A percentile compares a stretch with the other conserved stretches of the same genome.
phyloP scores from a whole-genome alignment of 331 rosid species.

The Rosa hybrid region DNA sequence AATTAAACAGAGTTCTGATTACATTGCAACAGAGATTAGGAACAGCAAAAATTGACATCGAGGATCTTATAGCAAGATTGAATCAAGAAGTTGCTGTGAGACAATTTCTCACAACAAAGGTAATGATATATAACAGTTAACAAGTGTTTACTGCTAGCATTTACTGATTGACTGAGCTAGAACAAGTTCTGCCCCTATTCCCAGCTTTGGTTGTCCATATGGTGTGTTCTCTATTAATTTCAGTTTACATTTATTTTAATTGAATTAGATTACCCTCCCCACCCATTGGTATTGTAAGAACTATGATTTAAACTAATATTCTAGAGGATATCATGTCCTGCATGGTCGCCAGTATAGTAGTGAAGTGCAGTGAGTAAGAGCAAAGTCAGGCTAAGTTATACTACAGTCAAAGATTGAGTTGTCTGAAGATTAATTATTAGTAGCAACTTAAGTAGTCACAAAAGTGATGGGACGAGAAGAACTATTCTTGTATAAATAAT shows the following conservation, averaged over 20 bases:
- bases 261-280: not conserved
- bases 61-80: slow-evolving; percentile 83
- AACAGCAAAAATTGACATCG: slow-evolving; percentile 67
- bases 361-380: not conserved
- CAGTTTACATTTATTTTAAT: not conserved
- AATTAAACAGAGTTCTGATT: slow-evolving; percentile 63
- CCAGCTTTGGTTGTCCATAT: not conserved
- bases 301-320: not conserved
- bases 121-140: slow-evolving; percentile 20
- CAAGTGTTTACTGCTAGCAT: not conserved
- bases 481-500: not conserved
- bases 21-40: slow-evolving; percentile 64
- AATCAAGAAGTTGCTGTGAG: slow-evolving; percentile 85
- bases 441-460: not conserved
- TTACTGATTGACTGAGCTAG: not conserved
- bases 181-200: slow-evolving; percentile 1
- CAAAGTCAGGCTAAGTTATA: not conserved
- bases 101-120: slow-evolving; percentile 81
- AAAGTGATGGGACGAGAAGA: not conserved
- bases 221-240: not conserved
- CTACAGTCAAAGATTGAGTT: not conserved
- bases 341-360: not conserved
- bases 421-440: not conserved
- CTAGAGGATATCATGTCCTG: not conserved
- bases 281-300: not conserved